A percentile compares a stretch with the other conserved stretches of the same genome.
Evolutionary conservation across 2,329 filamentous ascomycete genomes (phyloP).

Genomic region (Xylariaceae sp.): DNA sequence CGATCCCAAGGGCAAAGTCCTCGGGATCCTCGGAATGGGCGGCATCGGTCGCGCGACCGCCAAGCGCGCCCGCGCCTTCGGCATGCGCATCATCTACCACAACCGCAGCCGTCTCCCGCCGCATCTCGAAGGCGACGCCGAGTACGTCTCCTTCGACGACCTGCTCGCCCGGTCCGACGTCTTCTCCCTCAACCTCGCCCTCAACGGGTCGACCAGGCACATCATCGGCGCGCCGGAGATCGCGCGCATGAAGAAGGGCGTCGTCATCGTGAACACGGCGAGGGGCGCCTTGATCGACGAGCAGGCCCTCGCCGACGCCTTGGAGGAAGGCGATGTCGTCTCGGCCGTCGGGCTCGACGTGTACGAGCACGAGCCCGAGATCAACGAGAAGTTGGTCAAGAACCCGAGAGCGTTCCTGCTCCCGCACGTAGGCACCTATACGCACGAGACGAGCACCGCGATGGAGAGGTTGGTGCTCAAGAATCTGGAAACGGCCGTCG

Average conservation of each 20-base stretch:
- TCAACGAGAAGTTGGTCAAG: constrained; percentile 54
- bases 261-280: constrained; percentile 53
- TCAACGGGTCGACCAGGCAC: constrained; percentile 45
- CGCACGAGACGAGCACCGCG: constrained; percentile 43
- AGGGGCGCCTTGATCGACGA: constrained; percentile 53
- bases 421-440: constrained; percentile 65
- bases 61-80: constrained; percentile 45
- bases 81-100: constrained; percentile 55
- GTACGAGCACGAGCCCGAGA: constrained; percentile 52
- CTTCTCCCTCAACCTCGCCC: constrained; percentile 47
- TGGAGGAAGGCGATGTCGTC: constrained; percentile 50
- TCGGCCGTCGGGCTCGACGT: constrained; percentile 52
- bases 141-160: constrained; percentile 52
- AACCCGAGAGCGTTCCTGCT: constrained; percentile 58
- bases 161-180: constrained; percentile 49
- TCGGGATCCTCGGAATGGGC: constrained; percentile 56
- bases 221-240: constrained; percentile 48
- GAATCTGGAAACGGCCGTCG: constrained; percentile 49
- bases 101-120: constrained; percentile 38
- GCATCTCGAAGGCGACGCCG: constrained; percentile 35
- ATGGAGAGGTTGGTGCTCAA: constrained; percentile 44
- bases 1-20: constrained; percentile 46
- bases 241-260: constrained; percentile 48
- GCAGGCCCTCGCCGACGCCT: constrained; percentile 45
- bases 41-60: constrained; percentile 48